Evolutionary conservation across 2,329 filamentous ascomycete species (phyloP), one percentile per base, ranked within the genome.

Genomic region (Ascochyta fabae): DNA sequence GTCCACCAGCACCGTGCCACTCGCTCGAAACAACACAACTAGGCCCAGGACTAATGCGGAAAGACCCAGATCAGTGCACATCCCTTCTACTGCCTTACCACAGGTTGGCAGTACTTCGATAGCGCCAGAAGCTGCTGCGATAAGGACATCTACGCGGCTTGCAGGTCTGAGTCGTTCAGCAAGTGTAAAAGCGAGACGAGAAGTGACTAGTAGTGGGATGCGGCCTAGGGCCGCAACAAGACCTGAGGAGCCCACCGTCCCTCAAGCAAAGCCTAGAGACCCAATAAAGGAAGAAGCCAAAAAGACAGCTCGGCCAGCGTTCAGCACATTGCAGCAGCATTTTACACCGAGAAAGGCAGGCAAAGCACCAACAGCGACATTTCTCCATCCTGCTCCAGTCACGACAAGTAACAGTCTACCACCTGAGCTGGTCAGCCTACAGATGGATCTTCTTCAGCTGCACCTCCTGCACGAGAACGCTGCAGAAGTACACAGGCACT

Each of bases 241-340:
- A 38, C 16, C 59, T 24, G 60, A 64, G 40, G 62, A 67, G 24
- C 29, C 45, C 45, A 22, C 46, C 8, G 45, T 48, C 7, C 29
- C 56, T 7, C 60, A 65, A 36, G 33, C 57, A 39, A 61, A 55
- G 53, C 64, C 61, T 19, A 62, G 59, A 43, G 68, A 67, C 19
- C 41, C 46, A 27, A 31, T 24, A 6, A 65, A 59, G 19, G 69
- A 72, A 38, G 72, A 69, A 22, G 31, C 58, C 2, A 67, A 62
- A 44, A 70, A 66, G 42, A 56, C 48, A 29, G 54, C 48, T 33
- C 66, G 70, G 22, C 74, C 74, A 33, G 71, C 71, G 1, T 77
- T 77, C 47, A 70, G 66, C 15, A 77, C 73, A 1, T 51, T 76
- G 27, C 75, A 77, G 54, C 75, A 77, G 52, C 74, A 76, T 57